These are phyloP conservation scores for Pythium diclinum DNA, from an alignment of 352 stramenopile species.

Conservation along the genomic window DNA sequence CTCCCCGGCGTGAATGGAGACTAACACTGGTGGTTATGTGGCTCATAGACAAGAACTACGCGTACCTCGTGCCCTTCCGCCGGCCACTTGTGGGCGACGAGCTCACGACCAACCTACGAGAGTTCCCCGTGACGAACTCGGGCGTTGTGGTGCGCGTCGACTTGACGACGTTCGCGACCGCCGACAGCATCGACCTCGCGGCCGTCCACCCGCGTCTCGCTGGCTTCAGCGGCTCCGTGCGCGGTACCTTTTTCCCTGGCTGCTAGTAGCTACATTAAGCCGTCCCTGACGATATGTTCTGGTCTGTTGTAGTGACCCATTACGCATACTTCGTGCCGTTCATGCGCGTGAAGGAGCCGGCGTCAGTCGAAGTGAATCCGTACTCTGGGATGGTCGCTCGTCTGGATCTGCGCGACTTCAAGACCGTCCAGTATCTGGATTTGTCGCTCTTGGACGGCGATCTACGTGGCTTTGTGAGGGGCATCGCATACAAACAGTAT, in stretches of 20 bases:
- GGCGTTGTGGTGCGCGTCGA: conserved; percentile 59
- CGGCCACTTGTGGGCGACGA: conserved; percentile 45
- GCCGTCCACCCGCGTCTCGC: conserved; percentile 39
- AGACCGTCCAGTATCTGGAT: conserved; percentile 45
- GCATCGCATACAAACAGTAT: conserved; percentile 75
- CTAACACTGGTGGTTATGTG: neutral
- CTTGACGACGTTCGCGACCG: conserved; percentile 42
- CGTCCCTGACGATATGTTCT: too few relatives aligned
- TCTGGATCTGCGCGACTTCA: conserved; percentile 65
- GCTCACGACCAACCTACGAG: conserved; percentile 54
- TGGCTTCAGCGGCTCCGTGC: conserved; percentile 66
- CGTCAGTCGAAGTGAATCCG: conserved; percentile 38
- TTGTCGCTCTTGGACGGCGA: conserved; percentile 44
- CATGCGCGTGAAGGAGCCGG: conserved; percentile 44
- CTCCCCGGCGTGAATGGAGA: neutral
- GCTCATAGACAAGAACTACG: conserved; percentile 47
- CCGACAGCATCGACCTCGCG: conserved; percentile 53
- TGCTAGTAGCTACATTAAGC: too few relatives aligned
- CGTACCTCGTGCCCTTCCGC: conserved; percentile 58
- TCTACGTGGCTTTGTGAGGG: conserved; percentile 60
- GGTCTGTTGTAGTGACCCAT: conserved; percentile 41
- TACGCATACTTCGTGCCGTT: conserved; percentile 76
- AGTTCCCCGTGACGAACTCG: conserved; percentile 68
- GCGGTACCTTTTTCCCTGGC: conserved; percentile 28
- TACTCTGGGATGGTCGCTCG: conserved; percentile 64